A percentile compares a stretch with the other conserved stretches of the same genome.
Conservation (phyloP, 2,329 filamentous ascomycete species). For the Pseudofabraea citricarpa region DNA sequence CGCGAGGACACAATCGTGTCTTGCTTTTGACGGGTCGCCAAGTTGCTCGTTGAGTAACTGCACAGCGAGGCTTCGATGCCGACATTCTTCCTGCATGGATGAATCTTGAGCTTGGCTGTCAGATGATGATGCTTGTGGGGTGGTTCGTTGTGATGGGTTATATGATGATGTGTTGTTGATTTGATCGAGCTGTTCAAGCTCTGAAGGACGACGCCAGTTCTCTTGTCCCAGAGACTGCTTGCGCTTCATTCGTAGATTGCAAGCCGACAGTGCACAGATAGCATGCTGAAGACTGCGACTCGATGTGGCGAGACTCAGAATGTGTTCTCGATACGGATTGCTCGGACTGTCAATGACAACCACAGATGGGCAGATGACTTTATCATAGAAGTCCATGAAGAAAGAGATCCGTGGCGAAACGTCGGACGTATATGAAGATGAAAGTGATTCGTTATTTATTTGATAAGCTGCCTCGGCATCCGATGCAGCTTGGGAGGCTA, state of each 20-base stretch:
- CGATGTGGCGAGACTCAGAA: conserved; percentile 70
- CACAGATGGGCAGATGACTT: conserved; percentile 85
- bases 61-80: conserved; percentile 77
- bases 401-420: conserved; percentile 76
- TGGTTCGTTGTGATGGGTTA: conserved; percentile 15
- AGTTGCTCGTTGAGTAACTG: conserved; percentile 79
- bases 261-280: conserved; percentile 82
- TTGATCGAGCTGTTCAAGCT: conserved; percentile 26
- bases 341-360: conserved; percentile 82
- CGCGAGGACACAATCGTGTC: conserved; percentile 81
- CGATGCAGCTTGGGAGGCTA: conserved; percentile 22
- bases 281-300: conserved; percentile 88
- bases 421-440: conserved; percentile 49
- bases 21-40: conserved; percentile 67
- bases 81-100: conserved; percentile 72
- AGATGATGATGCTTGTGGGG: conserved; percentile 25
- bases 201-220: conserved; percentile 39
- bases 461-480: conserved; percentile 25
- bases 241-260: conserved; percentile 83
- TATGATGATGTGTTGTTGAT: conserved; percentile 20
- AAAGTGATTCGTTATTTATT: conserved; percentile 44
- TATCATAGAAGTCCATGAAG: conserved; percentile 90
- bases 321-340: conserved; percentile 82
- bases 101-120: conserved; percentile 43
- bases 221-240: conserved; percentile 55